Conservation (phyloP, 768 basidiomycete genomes). For the Suillus occidentalis region DNA sequence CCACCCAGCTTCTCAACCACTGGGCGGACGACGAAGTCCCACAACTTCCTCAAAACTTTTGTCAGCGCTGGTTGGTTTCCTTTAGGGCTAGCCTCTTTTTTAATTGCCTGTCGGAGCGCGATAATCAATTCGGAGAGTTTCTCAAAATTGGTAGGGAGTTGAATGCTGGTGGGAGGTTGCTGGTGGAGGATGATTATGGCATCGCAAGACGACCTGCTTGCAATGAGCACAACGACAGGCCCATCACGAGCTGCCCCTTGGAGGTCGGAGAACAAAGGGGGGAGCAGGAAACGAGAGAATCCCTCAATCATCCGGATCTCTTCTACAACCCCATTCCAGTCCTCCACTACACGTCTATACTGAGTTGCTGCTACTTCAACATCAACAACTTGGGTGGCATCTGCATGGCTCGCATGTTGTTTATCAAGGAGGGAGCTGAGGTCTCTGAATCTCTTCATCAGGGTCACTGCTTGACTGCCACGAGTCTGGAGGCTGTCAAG, state of each 20-base stretch:
- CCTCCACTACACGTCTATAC: not conserved
- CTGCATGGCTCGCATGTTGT: not conserved
- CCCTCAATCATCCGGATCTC: conserved; percentile 16
- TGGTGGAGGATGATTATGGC: conserved; percentile 13
- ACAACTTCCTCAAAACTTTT: not conserved
- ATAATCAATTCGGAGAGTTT: not conserved
- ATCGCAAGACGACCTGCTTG: conserved; percentile 13
- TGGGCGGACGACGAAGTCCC: not conserved
- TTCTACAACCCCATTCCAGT: conserved; percentile 15
- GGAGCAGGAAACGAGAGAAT: conserved; percentile 16
- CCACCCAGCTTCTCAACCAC: not conserved
- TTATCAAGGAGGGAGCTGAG: not conserved
- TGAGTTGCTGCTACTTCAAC: not conserved
- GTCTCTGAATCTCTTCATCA: not conserved
- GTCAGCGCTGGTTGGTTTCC: not conserved
- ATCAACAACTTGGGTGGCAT: not conserved
- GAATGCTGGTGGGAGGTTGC: not conserved
- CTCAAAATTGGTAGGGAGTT: not conserved
- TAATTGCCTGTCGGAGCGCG: too few relatives aligned
- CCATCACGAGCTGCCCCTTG: conserved; percentile 8
- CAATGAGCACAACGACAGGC: conserved; percentile 5
- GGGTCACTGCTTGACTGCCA: not conserved
- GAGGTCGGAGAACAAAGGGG: conserved; percentile 11
- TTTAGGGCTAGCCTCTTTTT: too few relatives aligned
- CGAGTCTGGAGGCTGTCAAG: not conserved